Percentiles rank a stretch among this genome's conserved stretches.
Evolutionary conservation across 106 monocot genomes (phyloP).

Genomic region (Narthecium ossifragum): DNA sequence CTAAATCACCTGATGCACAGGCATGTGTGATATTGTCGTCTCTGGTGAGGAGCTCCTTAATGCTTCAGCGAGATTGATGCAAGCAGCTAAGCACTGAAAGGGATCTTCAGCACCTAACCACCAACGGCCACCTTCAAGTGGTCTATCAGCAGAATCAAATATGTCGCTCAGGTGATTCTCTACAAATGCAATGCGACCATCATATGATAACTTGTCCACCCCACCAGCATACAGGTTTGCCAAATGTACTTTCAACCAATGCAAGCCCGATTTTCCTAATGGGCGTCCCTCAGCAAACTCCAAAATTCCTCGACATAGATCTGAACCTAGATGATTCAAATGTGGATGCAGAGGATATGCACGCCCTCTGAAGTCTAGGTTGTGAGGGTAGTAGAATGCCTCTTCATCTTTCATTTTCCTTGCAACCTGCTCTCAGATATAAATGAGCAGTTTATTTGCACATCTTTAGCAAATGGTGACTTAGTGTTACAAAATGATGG

Average conservation of each 20-base stretch:
- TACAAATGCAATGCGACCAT: slow-evolving; percentile 72
- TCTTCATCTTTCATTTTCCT: slow-evolving; percentile 96
- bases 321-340: slow-evolving; percentile 94
- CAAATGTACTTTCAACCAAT: slow-evolving; percentile 93
- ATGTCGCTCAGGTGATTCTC: slow-evolving; percentile 85
- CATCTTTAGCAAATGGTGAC: too few relatives aligned
- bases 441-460: neutral
- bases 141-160: slow-evolving; percentile 96
- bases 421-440: slow-evolving; percentile 60
- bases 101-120: slow-evolving; percentile 97
- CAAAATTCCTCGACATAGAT: slow-evolving; percentile 88
- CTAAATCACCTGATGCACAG: slow-evolving; percentile 85
- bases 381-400: slow-evolving; percentile 97
- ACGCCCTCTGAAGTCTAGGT: slow-evolving; percentile 94
- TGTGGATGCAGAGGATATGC: slow-evolving; percentile 99
- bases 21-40: slow-evolving; percentile 73
- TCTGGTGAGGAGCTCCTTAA: slow-evolving; percentile 91
- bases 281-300: slow-evolving; percentile 90
- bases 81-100: slow-evolving; percentile 95
- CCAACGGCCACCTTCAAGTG: slow-evolving; percentile 89
- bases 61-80: slow-evolving; percentile 93
- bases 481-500: slow-evolving; percentile 8
- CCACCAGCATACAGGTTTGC: slow-evolving; percentile 91
- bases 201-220: slow-evolving; percentile 86
- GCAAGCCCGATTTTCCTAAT: slow-evolving; percentile 78